Evolutionary conservation across 495 filamentous ascomycete genomes (phyloP).

Genomic region (Xylaria bambusicola): DNA sequence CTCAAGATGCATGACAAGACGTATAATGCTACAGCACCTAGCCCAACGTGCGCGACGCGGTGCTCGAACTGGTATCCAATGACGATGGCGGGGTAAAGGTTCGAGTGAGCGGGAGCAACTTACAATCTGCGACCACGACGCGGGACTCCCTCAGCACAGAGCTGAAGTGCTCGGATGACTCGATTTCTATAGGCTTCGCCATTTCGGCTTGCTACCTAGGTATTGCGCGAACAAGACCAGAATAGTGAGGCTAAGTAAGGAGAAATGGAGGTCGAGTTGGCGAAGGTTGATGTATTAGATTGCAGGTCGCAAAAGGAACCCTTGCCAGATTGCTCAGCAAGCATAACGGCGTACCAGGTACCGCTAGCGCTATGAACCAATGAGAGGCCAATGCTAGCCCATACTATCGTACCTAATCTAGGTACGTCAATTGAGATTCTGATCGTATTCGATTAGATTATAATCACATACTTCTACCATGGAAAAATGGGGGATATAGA

Average conservation of each 20-base stretch:
- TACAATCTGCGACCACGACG: constrained; percentile 85
- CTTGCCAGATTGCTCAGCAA: background rate
- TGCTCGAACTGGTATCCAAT: constrained; percentile 10
- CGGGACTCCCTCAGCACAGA: constrained; percentile 64
- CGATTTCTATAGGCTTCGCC: constrained; percentile 69
- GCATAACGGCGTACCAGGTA: no score
- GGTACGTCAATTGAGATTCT: no score
- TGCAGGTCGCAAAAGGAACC: no score
- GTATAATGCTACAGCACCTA: background rate
- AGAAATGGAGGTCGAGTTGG: background rate
- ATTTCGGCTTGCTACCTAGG: constrained; percentile 46
- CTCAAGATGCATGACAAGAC: constrained; percentile 11
- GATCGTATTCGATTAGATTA: no score
- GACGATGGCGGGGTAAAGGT: constrained; percentile 27
- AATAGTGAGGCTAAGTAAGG: background rate
- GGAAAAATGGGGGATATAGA: no score
- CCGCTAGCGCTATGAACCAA: background rate
- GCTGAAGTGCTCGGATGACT: constrained; percentile 70
- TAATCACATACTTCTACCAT: no score
- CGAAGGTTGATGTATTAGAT: no score
- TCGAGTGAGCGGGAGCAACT: constrained; percentile 40
- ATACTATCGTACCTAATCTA: no score
- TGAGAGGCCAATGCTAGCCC: background rate
- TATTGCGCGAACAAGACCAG: constrained; percentile 14
- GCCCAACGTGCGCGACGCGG: constrained; percentile 2